Base-by-base conservation (phyloP, 2,329 filamentous ascomycete species). In the Colletotrichum musae region DNA sequence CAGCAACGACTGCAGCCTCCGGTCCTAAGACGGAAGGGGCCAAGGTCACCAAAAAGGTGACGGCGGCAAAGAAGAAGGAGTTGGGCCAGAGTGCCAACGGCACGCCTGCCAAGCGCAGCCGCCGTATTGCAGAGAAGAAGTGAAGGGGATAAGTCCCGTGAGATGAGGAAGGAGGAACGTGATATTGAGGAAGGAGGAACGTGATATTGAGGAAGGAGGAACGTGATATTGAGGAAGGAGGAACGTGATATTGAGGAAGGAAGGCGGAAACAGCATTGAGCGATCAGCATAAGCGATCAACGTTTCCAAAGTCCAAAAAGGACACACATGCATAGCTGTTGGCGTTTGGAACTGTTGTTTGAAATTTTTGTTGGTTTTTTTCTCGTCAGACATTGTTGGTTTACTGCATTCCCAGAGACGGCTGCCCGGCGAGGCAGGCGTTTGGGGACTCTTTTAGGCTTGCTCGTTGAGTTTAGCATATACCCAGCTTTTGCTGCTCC, bases 11-110 rank as follows among this genome's bases (percentile, higher is more conserved):
- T 16, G 63, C 64, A 6, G 16, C 57, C 16, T 43, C 41, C 6
- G 66, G 59, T 6, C 57, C 69, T 58, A 79, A 78, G 73, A 73
- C 77, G 54, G 77, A 74, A 5, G 73, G 77, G 13, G 76, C 79
- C 69, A 79, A 79, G 71, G 73, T 74, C 9, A 72, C 74, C 60
- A 78, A 68, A 43, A 48, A 68, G 47, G 64, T 68, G 26, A 68
- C 58, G 32, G 36, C 64, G 21, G 62, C 72, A 16, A 68, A 65
- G 12, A 70, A 63, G 47, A 70, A 58, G 39, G 64, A 64, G 18
- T 2, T 64, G 5, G 69, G 66, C 4, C 45, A 48, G 52, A 65
- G 59, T 41, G 65, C 50, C 6, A 71, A 71, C 26, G 69, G 69
- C 5, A 71, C 69, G 5, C 67, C 67, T 1, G 66, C 66, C 15